Evolutionary conservation across 2,329 filamentous ascomycete species (phyloP), one percentile per base, ranked within the genome.

Genomic region (Sporothrix globosa): DNA sequence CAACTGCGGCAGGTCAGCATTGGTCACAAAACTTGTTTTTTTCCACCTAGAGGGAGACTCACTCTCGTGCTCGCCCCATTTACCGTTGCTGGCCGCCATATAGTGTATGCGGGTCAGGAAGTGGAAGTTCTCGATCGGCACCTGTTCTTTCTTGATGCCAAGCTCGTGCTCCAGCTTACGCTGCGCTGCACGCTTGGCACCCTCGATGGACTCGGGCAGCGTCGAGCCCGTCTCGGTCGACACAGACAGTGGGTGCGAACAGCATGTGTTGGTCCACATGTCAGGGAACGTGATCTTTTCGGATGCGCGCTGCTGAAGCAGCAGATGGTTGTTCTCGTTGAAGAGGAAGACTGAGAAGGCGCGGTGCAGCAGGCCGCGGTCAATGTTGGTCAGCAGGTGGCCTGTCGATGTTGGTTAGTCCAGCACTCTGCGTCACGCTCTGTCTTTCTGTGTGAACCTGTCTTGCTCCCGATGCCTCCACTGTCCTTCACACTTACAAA

Each of bases 261-360:
- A 99, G 87, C 96, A 99, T 44, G 96, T 99, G 83, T 99, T 99
- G 74, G 96, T 99, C 96, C 96, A 99, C 91, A 97, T 94, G 79
- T 97, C 93, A 65, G 96, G 95, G 83, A 99, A 99, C 7, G 96
- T 99, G 79, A 99, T 99, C 85, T 99, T 99, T 84, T 98, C 95
- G 53, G 90, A 84, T 39, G 96, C 96, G 75, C 96, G 92, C 84
- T 98, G 96, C 83, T 99, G 96, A 67, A 99, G 89, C 58, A 99
- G 91, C 72, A 98, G 85, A 76, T 93, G 91, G 81, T 97, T 96
- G 79, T 96, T 87, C 73, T 92, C 91, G 83, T 98, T 93, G 85
- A 99, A 99, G 75, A 99, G 90, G 84, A 99, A 99, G 75, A 96
- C 92, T 71, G 95, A 98, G 82, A 99, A 99, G 73, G 96, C 96